phyloP scores from a whole-genome alignment of 108 stramenopile species.

The Aureococcus anophagefferens region DNA sequence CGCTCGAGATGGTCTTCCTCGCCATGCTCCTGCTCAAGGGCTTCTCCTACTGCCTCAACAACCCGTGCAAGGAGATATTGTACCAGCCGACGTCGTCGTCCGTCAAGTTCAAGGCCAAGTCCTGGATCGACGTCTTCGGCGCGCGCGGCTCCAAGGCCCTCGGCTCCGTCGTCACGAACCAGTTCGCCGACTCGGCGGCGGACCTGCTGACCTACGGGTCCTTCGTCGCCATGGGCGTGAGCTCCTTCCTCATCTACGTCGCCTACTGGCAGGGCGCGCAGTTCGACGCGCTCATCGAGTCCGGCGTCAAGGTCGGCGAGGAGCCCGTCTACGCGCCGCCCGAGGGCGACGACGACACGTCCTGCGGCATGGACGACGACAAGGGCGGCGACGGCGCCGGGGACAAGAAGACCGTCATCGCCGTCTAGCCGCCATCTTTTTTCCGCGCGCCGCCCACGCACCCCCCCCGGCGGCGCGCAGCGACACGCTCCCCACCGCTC shows the following conservation, averaged over 20 bases:
- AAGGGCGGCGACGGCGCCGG: constrained; percentile 38
- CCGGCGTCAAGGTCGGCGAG: constrained; percentile 81
- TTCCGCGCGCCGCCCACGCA: no score
- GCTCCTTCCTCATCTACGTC: constrained; percentile 85
- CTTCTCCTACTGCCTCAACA: constrained; percentile 86
- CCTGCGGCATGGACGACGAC: constrained; percentile 67
- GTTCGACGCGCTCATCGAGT: constrained; percentile 79
- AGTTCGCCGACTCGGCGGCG: constrained; percentile 66
- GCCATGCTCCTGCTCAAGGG: constrained; percentile 95
- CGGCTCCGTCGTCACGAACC: constrained; percentile 86
- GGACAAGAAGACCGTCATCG: constrained; percentile 25
- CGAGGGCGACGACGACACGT: constrained; percentile 44
- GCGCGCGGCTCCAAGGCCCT: constrained; percentile 85
- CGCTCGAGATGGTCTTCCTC: constrained; percentile 78
- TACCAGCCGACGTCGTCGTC: constrained; percentile 85
- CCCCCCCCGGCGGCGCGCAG: no score
- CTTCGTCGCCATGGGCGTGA: constrained; percentile 73
- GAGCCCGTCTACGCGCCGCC: constrained; percentile 59
- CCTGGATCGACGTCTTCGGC: constrained; percentile 96
- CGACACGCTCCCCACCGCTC: no score
- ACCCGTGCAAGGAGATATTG: constrained; percentile 93
- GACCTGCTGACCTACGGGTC: constrained; percentile 74
- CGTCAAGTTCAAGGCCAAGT: constrained; percentile 92
- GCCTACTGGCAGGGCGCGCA: constrained; percentile 78
- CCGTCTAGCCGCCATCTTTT: no score